Base-by-base conservation (phyloP, 768 basidiomycete species). In the Galerina sulciceps region DNA sequence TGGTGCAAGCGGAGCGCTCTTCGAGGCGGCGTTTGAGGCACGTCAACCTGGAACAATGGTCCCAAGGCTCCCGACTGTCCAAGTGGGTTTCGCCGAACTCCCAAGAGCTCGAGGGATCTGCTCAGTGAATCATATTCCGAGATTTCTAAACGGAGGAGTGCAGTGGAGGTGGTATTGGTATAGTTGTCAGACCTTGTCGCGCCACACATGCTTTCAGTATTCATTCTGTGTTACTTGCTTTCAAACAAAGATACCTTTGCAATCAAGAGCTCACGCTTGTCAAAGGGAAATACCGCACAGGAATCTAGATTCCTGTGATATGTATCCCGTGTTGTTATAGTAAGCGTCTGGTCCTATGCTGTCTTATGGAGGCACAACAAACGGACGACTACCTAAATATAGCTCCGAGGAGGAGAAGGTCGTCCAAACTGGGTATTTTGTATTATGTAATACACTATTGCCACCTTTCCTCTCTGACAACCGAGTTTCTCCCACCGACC, bases 321-420 rank as follows among this genome's bases (percentile, higher is more conserved):
- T 52, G 34, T 14, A 26, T 31, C 53, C 51, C 57, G 62, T 52
- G 60, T 62, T 56, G 54, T 59, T 49, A 62, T 55, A 62, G 64
- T 44, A 62, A 56, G 64, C 54, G 40, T 49, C 42, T 51, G 54
- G 26, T n/a, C 26, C 26, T 31, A 31, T 31, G 26, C 26, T 31
- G 26, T 31, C 26, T 8, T 43, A 53, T 34, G 17, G 48, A 52
- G 43, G 43, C 13, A n/a, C 44, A 53, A 41, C 26, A 23, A 56
- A 53, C 43, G 51, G 42, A 31, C 11, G 38, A 48, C 17, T 4
- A 49, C 47, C 69, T 64, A 67, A 61, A 65, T 60, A 65, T 67
- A 64, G 68, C 36, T 54, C 66, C 71, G 68, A 72, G 69, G 69
- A 70, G 64, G 34, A 55, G 45, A 62, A 23, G 41, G 43, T 40